Evolutionary conservation across 2,329 filamentous ascomycete genomes (phyloP).

Genomic region (Hymenoscyphus salicellus): DNA sequence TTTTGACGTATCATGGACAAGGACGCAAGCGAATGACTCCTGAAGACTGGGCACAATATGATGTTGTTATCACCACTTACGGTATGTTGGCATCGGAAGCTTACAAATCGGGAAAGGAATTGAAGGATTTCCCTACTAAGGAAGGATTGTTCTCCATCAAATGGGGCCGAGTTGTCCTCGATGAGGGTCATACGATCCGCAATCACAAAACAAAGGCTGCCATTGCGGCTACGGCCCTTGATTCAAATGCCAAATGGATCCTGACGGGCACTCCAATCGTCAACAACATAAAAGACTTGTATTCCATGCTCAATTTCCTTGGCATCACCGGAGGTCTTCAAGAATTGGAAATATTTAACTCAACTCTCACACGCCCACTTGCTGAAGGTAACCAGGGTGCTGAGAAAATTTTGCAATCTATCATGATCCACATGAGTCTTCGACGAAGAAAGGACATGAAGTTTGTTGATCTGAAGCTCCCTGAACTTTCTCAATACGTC

Average conservation of each 20-base stretch:
- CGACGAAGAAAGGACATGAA: conserved; percentile 84
- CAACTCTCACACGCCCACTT: conserved; percentile 67
- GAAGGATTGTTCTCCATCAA: conserved; percentile 59
- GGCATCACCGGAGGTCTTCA: conserved; percentile 73
- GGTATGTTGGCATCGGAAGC: conserved; percentile 70
- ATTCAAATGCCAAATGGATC: conserved; percentile 73
- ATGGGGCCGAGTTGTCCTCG: conserved; percentile 77
- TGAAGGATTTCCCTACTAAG: conserved; percentile 41
- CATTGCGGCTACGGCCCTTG: conserved; percentile 62
- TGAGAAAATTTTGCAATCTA: conserved; percentile 64
- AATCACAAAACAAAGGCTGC: conserved; percentile 73
- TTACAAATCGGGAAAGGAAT: conserved; percentile 45
- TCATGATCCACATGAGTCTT: conserved; percentile 79
- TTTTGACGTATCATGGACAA: conserved; percentile 72
- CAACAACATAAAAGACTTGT: conserved; percentile 78
- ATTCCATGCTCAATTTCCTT: conserved; percentile 75
- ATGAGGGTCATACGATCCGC: conserved; percentile 80
- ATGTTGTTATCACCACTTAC: conserved; percentile 83
- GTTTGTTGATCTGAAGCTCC: conserved; percentile 78
- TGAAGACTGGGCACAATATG: conserved; percentile 60
- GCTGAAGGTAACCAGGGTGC: conserved; percentile 54
- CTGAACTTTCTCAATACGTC: conserved; percentile 73
- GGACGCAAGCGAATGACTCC: conserved; percentile 53
- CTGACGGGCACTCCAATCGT: conserved; percentile 80
- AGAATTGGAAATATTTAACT: conserved; percentile 69